Conservation (phyloP, 495 filamentous ascomycete species). For the Penicillium herquei region DNA sequence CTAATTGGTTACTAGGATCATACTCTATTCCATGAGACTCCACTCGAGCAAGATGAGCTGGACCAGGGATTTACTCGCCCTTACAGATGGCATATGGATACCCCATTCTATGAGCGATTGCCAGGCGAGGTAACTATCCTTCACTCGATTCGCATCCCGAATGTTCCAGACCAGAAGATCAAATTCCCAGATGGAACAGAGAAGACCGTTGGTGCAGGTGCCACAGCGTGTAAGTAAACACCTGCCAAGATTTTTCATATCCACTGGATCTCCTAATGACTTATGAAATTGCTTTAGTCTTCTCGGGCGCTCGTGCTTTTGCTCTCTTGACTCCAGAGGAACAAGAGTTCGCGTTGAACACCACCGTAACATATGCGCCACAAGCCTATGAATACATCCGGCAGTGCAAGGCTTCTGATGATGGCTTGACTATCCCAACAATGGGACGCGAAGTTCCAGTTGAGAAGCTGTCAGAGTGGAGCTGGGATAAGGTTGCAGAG, state of each 20-base stretch:
- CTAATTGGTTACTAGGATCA: constrained; percentile 2
- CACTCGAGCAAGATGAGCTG: constrained; percentile 1
- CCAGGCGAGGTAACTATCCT: constrained; percentile 14
- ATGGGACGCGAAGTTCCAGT: constrained; percentile 5
- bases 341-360: constrained; percentile 13
- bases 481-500: constrained; percentile 13
- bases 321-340: constrained; percentile 4
- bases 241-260: not conserved
- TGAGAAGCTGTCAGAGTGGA: constrained; percentile 10
- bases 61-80: constrained; percentile 7
- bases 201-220: constrained; percentile 9
- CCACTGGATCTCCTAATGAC: not conserved
- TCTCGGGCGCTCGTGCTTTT: constrained; percentile 14
- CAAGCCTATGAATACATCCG: constrained; percentile 14
- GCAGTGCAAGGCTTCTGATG: constrained; percentile 11
- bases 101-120: constrained; percentile 12
- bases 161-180: constrained; percentile 11
- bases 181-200: constrained; percentile 15
- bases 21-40: constrained; percentile 9
- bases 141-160: constrained; percentile 12
- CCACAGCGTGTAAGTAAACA: constrained; percentile 8
- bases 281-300: not conserved
- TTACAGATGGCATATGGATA: constrained; percentile 16
- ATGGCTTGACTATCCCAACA: constrained; percentile 10
- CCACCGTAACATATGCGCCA: constrained; percentile 12